These are phyloP conservation scores for Microascus cirrosus DNA, from an alignment of 2,329 filamentous ascomycete genomes.

Conservation along the genomic window DNA sequence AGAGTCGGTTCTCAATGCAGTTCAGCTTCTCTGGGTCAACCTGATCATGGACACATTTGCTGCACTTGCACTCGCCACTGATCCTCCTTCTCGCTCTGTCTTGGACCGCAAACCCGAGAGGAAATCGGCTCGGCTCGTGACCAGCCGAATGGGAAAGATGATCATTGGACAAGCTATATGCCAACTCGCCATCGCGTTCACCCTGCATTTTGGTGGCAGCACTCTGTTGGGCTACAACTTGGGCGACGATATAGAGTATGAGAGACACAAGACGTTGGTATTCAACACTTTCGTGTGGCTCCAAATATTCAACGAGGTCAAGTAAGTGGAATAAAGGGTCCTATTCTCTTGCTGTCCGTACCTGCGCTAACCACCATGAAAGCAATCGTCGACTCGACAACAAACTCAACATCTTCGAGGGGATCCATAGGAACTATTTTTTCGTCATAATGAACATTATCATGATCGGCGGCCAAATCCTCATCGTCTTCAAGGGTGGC, in stretches of 20 bases:
- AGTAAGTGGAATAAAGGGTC: slow-evolving; percentile 18
- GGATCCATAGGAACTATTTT: slow-evolving; percentile 66
- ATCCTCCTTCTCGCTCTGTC: slow-evolving; percentile 19
- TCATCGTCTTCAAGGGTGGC: slow-evolving; percentile 77
- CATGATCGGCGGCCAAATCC: slow-evolving; percentile 74
- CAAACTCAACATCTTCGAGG: slow-evolving; percentile 79
- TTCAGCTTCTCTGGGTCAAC: slow-evolving; percentile 53
- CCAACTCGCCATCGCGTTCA: slow-evolving; percentile 46
- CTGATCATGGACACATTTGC: slow-evolving; percentile 55
- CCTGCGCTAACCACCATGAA: slow-evolving; percentile 19
- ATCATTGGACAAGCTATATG: slow-evolving; percentile 51
- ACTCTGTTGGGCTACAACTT: slow-evolving; percentile 41
- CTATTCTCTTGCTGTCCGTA: neutral
- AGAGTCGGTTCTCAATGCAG: slow-evolving; percentile 44
- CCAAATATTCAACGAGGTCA: slow-evolving; percentile 72
- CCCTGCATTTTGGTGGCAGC: slow-evolving; percentile 49
- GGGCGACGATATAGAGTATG: slow-evolving; percentile 10
- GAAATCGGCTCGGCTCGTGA: slow-evolving; percentile 65
- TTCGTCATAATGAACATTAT: slow-evolving; percentile 70
- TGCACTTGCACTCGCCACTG: slow-evolving; percentile 32
- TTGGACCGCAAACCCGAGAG: slow-evolving; percentile 33
- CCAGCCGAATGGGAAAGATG: slow-evolving; percentile 58
- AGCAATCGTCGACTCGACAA: slow-evolving; percentile 74
- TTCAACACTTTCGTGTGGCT: slow-evolving; percentile 66
- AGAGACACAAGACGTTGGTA: slow-evolving; percentile 41